Evolutionary conservation across 2,329 filamentous ascomycete species (phyloP).

Genomic region (Ceratocystis lukuohia): DNA sequence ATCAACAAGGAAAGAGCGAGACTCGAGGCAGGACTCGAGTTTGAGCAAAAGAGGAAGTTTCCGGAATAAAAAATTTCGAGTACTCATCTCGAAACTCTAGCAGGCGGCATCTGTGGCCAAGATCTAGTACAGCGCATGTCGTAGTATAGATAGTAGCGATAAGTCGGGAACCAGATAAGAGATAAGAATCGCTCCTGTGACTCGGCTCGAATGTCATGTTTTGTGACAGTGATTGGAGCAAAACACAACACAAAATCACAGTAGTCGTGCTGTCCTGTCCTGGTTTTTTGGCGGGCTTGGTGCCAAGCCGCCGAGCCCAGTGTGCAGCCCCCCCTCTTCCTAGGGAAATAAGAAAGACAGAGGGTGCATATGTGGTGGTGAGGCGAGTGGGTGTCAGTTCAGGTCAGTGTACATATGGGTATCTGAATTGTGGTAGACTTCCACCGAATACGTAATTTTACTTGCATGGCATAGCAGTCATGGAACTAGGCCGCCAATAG

Average conservation of each 20-base stretch:
- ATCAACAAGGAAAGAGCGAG: background rate
- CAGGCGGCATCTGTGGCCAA: background rate
- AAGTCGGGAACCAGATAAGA: background rate
- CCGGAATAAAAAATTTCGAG: background rate
- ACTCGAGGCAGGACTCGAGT: background rate
- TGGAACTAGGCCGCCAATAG: background rate
- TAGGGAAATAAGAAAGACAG: too few species aligned
- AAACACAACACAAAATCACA: background rate
- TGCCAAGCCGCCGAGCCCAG: background rate
- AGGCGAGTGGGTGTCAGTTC: background rate
- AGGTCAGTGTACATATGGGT: background rate
- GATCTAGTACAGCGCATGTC: background rate
- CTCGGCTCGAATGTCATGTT: background rate
- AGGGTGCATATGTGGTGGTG: background rate
- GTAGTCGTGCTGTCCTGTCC: background rate
- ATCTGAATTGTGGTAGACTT: background rate
- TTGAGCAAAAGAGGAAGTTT: background rate
- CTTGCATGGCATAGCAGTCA: background rate
- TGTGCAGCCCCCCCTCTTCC: too few species aligned
- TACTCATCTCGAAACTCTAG: background rate
- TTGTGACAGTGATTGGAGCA: background rate
- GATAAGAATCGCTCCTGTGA: background rate
- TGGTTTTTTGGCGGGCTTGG: background rate
- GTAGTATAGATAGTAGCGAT: background rate
- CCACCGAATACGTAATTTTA: background rate